Evolutionary conservation across 2,329 filamentous ascomycete species (phyloP).

Genomic region (Sporothrix luriei): DNA sequence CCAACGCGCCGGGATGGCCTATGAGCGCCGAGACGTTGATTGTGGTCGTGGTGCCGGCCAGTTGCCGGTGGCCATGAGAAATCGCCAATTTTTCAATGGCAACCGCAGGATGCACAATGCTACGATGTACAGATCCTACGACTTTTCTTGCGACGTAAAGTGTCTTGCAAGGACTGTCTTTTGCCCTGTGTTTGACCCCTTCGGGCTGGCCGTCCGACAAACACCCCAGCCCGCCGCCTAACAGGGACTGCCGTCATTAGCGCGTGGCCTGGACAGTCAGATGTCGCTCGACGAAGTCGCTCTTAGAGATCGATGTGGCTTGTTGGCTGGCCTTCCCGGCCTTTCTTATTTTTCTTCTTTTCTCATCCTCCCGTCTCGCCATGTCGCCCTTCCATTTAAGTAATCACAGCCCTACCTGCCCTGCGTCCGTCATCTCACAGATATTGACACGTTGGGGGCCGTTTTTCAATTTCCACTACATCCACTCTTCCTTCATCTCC

Average conservation of each 20-base stretch:
- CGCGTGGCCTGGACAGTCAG: constrained; percentile 7
- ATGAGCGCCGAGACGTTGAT: not conserved
- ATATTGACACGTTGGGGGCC: constrained; percentile 3
- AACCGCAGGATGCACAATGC: not conserved
- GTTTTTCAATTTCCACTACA: not conserved
- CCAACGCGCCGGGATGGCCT: not conserved
- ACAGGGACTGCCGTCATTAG: constrained; percentile 20
- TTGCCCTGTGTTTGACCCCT: not conserved
- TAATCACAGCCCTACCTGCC: no score
- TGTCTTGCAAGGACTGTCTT: not conserved
- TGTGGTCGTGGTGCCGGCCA: not conserved
- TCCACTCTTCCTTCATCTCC: not conserved
- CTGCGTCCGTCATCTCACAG: not conserved
- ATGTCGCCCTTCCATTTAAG: not conserved
- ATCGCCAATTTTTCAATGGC: constrained; percentile 5
- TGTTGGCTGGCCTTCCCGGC: not conserved
- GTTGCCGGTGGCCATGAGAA: not conserved
- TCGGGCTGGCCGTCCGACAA: constrained; percentile 14
- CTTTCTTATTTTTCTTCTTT: constrained; percentile 10
- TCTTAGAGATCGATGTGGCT: no score
- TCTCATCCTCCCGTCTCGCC: not conserved
- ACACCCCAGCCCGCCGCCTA: not conserved
- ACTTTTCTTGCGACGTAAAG: not conserved
- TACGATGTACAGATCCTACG: not conserved
- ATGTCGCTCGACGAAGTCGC: not conserved